These are phyloP conservation scores for Furcasterigmium sp. DNA, from an alignment of 2,329 filamentous ascomycete species.

Conservation along the genomic window DNA sequence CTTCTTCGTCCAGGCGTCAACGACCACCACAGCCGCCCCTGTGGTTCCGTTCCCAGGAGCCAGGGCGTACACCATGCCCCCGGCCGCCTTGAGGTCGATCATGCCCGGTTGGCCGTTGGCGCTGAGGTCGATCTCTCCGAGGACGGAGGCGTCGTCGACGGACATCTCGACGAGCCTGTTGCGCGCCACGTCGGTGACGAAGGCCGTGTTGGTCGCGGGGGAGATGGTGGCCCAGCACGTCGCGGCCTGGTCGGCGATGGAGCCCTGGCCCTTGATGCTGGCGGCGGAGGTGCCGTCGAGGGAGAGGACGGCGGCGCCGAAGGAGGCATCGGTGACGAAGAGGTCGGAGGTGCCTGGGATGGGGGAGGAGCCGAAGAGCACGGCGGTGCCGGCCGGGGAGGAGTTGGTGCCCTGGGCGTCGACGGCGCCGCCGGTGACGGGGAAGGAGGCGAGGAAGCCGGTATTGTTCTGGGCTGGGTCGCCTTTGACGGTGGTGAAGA, in stretches of 20 bases:
- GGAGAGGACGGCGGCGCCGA: slow-evolving; percentile 46
- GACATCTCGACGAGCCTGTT: slow-evolving; percentile 55
- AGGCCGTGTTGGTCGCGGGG: slow-evolving; percentile 40
- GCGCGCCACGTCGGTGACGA: slow-evolving; percentile 49
- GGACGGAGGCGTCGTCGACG: slow-evolving; percentile 38
- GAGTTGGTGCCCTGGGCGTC: slow-evolving; percentile 22
- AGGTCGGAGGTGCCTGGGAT: slow-evolving; percentile 39
- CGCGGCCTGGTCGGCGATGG: slow-evolving; percentile 43
- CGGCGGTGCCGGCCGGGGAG: slow-evolving; percentile 49
- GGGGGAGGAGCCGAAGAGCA: slow-evolving; percentile 47
- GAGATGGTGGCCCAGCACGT: slow-evolving; percentile 56
- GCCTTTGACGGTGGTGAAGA: slow-evolving; percentile 57
- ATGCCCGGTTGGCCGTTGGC: slow-evolving; percentile 46
- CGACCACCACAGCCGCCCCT: slow-evolving; percentile 27
- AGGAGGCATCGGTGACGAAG: slow-evolving; percentile 53
- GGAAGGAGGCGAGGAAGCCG: slow-evolving; percentile 49
- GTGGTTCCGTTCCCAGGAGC: slow-evolving; percentile 44
- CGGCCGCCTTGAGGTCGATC: slow-evolving; percentile 47
- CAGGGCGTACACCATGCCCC: slow-evolving; percentile 53
- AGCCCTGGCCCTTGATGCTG: slow-evolving; percentile 28
- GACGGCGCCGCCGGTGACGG: slow-evolving; percentile 26
- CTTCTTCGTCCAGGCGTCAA: slow-evolving; percentile 20
- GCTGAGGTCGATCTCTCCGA: slow-evolving; percentile 34
- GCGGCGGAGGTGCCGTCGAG: slow-evolving; percentile 28
- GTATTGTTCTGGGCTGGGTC: slow-evolving; percentile 47